Evolutionary conservation across 257 asterid species (phyloP).

Genomic region (Knoxia roxburghii): DNA sequence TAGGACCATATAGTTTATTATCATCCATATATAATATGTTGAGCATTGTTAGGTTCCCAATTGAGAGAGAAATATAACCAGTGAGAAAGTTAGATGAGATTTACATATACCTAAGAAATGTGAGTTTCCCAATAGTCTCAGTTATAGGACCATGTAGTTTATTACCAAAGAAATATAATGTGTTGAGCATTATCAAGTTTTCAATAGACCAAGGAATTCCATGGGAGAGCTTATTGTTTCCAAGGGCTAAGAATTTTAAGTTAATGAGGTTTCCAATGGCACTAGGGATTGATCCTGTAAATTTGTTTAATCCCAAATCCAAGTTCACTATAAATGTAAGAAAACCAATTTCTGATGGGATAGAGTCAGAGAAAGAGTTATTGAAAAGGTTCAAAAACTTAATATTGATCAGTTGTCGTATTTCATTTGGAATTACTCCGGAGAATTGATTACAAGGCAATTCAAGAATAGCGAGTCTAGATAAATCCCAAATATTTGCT

Average conservation of each 20-base stretch:
- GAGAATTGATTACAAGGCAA: not conserved
- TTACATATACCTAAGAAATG: no score
- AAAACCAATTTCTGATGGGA: conserved; percentile 1
- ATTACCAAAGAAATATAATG: no score
- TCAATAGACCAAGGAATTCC: not conserved
- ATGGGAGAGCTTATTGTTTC: not conserved
- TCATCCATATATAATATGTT: not conserved
- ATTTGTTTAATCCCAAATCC: not conserved
- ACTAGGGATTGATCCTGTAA: not conserved
- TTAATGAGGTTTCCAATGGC: not conserved
- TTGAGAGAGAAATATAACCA: no score
- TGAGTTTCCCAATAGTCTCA: no score
- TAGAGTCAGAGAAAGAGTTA: conserved; percentile 3
- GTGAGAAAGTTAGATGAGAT: no score
- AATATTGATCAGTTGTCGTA: not conserved
- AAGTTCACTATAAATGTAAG: not conserved
- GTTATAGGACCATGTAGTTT: no score
- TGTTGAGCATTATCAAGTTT: no score
- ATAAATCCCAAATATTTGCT: not conserved
- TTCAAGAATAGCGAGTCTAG: not conserved
- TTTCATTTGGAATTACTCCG: conserved; percentile 11
- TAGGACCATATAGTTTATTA: not conserved
- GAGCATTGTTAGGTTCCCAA: not conserved
- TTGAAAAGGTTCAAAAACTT: not conserved
- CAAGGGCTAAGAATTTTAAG: not conserved